These are phyloP conservation scores for Chiua sp. DNA, from an alignment of 1,284 basidiomycete genomes.

Conservation along the genomic window DNA sequence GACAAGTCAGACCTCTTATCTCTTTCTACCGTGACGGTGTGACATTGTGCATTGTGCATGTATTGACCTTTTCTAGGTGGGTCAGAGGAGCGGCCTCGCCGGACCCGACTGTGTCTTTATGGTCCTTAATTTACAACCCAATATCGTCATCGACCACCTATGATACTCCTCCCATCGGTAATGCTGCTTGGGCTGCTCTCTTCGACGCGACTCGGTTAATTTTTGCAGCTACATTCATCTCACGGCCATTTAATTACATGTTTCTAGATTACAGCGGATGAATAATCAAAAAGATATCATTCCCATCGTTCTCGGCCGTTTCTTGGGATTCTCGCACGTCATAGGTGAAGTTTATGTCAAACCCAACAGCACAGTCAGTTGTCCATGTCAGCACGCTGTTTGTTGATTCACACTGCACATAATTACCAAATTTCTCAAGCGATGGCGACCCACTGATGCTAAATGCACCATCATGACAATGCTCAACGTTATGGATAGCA, in stretches of 20 bases:
- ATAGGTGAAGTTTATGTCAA: slow-evolving; percentile 47
- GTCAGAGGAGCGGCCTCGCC: slow-evolving; percentile 63
- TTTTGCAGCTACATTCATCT: background rate
- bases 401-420: background rate
- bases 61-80: slow-evolving; percentile 40
- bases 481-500: slow-evolving; percentile 46
- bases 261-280: slow-evolving; percentile 46
- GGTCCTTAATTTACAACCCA: slow-evolving; percentile 48
- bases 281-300: slow-evolving; percentile 52
- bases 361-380: slow-evolving; percentile 41
- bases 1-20: slow-evolving; percentile 46
- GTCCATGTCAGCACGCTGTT: slow-evolving; percentile 38
- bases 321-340: slow-evolving; percentile 50
- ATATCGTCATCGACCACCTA: slow-evolving; percentile 51
- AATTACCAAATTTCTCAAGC: slow-evolving; percentile 29
- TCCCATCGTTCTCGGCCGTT: slow-evolving; percentile 53
- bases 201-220: slow-evolving; percentile 40
- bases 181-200: slow-evolving; percentile 15
- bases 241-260: background rate
- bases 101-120: slow-evolving; percentile 59
- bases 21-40: slow-evolving; percentile 36
- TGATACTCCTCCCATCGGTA: slow-evolving; percentile 35
- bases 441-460: slow-evolving; percentile 53
- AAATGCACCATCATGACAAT: slow-evolving; percentile 52
- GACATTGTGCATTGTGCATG: slow-evolving; percentile 29